Evolutionary conservation across 352 stramenopile species (phyloP).

Genomic region (Phytophthora nicotianae): DNA sequence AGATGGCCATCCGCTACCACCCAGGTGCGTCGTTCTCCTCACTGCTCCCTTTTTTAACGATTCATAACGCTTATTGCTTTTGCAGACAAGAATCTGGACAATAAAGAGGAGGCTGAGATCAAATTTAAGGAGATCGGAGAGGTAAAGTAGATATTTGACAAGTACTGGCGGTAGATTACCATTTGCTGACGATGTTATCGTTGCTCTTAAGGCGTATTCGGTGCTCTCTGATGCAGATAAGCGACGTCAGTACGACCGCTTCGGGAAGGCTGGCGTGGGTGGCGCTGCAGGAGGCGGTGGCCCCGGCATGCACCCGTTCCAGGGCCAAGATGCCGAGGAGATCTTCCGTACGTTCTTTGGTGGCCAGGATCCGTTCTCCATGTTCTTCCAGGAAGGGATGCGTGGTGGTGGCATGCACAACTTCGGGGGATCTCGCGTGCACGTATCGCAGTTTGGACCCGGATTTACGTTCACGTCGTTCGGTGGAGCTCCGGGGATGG

Average conservation of each 20-base stretch:
- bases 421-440: slow-evolving; percentile 64
- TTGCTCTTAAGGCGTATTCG: slow-evolving; percentile 76
- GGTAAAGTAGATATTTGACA: slow-evolving; percentile 39
- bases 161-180: neutral
- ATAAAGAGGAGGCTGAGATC: slow-evolving; percentile 84
- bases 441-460: slow-evolving; percentile 80
- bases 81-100: slow-evolving; percentile 90
- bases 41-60: neutral
- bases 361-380: slow-evolving; percentile 81
- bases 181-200: neutral
- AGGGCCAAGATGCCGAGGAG: slow-evolving; percentile 78
- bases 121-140: slow-evolving; percentile 92
- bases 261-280: slow-evolving; percentile 80
- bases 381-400: slow-evolving; percentile 84
- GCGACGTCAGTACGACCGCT: slow-evolving; percentile 91
- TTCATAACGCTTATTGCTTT: slow-evolving; percentile 2
- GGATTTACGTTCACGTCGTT: slow-evolving; percentile 83
- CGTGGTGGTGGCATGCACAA: slow-evolving; percentile 51
- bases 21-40: slow-evolving; percentile 51
- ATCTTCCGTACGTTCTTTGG: slow-evolving; percentile 87
- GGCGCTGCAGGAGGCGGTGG: slow-evolving; percentile 40
- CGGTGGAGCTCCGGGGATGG: slow-evolving; percentile 55
- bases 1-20: slow-evolving; percentile 88
- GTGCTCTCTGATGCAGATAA: slow-evolving; percentile 91
- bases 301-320: slow-evolving; percentile 56